Base-by-base conservation (phyloP, 75 land plant genomes). In the Cryptomeria japonica region DNA sequence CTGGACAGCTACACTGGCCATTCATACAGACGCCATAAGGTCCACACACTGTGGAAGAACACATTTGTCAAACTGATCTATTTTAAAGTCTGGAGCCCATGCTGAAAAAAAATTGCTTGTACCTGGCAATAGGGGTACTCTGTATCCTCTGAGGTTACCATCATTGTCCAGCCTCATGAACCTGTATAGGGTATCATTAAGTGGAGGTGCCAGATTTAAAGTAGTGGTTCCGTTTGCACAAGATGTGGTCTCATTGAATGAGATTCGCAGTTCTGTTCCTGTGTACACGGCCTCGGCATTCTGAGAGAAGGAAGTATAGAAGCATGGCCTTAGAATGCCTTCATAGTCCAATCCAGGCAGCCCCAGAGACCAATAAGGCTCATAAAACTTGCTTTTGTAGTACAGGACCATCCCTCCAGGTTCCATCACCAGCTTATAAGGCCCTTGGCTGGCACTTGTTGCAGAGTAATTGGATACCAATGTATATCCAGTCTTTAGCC, bases 1-100 rank as follows among this genome's bases (percentile, higher is more conserved):
- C 86, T 12, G 89, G 89, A 80, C 90, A 89, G 83, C 76, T 86
- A 46, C 90, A 89, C 46, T 86, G 88, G 44, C 89, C 90, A 32
- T 86, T 79, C 7, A 10, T 16, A 83, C 91, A 90, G 41, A 86
- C 72, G 22, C 91, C 89, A 86, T 90, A 90, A 79, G 89, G 87
- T 12, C 91, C 91, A 56, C 91, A 90, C 10, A 80, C 87, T 14
- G 86, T 22, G 91, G 91, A 4, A 85, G 83, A 42, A 18, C n/a
- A 25, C 91, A 90, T 32, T 75, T 42, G 34, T 49, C 32, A 22
- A 1, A 14, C 2, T 8, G 41, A 70, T 87, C 73, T 49, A 88
- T 22, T 41, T 49, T 56, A 44, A 61, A 88, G 8, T 70, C 56
- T 31, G 76, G 86, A 15, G 18, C 61, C 80, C 87, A 86, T 0